phyloP scores from a whole-genome alignment of 2,329 filamentous ascomycete species.

The Pseudocercospora eumusae region DNA sequence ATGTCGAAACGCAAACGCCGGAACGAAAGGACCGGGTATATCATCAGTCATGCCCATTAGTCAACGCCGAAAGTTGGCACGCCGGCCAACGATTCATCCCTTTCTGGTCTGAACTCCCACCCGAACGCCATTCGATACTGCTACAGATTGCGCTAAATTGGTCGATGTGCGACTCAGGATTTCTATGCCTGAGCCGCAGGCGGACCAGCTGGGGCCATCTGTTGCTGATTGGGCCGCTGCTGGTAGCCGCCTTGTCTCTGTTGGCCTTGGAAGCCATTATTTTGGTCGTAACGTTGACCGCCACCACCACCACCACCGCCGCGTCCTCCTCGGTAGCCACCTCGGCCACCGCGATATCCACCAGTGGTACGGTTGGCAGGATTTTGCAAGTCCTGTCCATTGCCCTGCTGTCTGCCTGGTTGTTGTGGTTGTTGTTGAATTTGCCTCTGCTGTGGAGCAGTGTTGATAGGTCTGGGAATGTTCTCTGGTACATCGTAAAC shows the following conservation, averaged over 20 bases:
- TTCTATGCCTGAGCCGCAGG: slow-evolving; percentile 36
- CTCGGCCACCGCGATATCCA: slow-evolving; percentile 37
- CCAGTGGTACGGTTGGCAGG: slow-evolving; percentile 39
- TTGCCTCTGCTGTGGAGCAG: slow-evolving; percentile 44
- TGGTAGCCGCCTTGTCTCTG: slow-evolving; percentile 36
- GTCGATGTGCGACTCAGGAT: slow-evolving; percentile 21
- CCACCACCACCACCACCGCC: slow-evolving; percentile 36
- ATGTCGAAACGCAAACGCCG: slow-evolving; percentile 29
- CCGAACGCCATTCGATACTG: slow-evolving; percentile 29
- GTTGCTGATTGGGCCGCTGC: slow-evolving; percentile 35
- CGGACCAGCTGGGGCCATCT: slow-evolving; percentile 35
- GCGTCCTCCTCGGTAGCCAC: slow-evolving; percentile 24
- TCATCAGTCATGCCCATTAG: slow-evolving; percentile 35
- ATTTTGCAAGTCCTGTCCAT: slow-evolving; percentile 39
- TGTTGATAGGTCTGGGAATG: slow-evolving; percentile 79
- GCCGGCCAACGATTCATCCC: slow-evolving; percentile 33
- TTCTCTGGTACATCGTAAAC: slow-evolving; percentile 96
- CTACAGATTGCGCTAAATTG: slow-evolving; percentile 30
- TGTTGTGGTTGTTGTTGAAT: slow-evolving; percentile 25
- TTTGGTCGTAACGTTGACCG: slow-evolving; percentile 37
- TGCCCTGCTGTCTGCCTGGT: slow-evolving; percentile 39
- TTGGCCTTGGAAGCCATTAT: slow-evolving; percentile 38
- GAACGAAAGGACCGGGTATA: slow-evolving; percentile 35
- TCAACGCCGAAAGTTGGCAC: slow-evolving; percentile 32
- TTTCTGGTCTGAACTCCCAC: slow-evolving; percentile 24